These are phyloP conservation scores for Fusarium vanettenii DNA, from an alignment of 2,329 filamentous ascomycete species.

Conservation along the genomic window DNA sequence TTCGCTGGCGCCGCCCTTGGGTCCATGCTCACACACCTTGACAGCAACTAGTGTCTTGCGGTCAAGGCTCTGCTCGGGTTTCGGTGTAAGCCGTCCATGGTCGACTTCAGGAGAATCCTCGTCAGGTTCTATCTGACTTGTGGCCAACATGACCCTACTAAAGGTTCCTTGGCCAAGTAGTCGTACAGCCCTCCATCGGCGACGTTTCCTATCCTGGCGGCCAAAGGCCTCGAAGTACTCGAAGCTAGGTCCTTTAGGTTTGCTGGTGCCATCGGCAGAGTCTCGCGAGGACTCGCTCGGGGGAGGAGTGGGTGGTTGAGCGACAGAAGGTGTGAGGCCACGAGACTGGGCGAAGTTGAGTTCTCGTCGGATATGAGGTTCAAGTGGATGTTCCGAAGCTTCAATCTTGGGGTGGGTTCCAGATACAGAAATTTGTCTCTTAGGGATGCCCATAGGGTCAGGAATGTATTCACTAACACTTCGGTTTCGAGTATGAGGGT, in stretches of 20 bases:
- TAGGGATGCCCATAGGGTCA: slow-evolving; percentile 74
- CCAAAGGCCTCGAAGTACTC: slow-evolving; percentile 79
- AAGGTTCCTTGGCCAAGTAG: slow-evolving; percentile 93
- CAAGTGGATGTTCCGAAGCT: slow-evolving; percentile 46
- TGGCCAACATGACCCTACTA: slow-evolving; percentile 92
- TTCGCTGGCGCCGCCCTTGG: slow-evolving; percentile 91
- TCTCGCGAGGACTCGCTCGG: slow-evolving; percentile 76
- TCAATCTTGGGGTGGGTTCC: slow-evolving; percentile 64
- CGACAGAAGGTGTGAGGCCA: slow-evolving; percentile 72
- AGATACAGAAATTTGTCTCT: slow-evolving; percentile 79
- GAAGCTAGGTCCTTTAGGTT: slow-evolving; percentile 54
- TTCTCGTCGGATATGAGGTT: slow-evolving; percentile 75
- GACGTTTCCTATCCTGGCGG: slow-evolving; percentile 74
- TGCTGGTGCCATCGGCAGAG: slow-evolving; percentile 54
- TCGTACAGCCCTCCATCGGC: slow-evolving; percentile 83
- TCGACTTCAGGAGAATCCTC: slow-evolving; percentile 55
- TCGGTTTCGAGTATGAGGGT: slow-evolving; percentile 74
- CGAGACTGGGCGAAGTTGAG: slow-evolving; percentile 82
- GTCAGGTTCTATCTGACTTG: slow-evolving; percentile 73
- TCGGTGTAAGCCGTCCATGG: slow-evolving; percentile 46
- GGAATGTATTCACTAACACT: slow-evolving; percentile 92
- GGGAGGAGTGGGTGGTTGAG: slow-evolving; percentile 81
- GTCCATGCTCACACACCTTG: slow-evolving; percentile 95
- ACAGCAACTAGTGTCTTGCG: slow-evolving; percentile 90
- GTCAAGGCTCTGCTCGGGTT: slow-evolving; percentile 53